Base-by-base conservation (phyloP, 352 stramenopile species). In the Thraustochytrium striatum region DNA sequence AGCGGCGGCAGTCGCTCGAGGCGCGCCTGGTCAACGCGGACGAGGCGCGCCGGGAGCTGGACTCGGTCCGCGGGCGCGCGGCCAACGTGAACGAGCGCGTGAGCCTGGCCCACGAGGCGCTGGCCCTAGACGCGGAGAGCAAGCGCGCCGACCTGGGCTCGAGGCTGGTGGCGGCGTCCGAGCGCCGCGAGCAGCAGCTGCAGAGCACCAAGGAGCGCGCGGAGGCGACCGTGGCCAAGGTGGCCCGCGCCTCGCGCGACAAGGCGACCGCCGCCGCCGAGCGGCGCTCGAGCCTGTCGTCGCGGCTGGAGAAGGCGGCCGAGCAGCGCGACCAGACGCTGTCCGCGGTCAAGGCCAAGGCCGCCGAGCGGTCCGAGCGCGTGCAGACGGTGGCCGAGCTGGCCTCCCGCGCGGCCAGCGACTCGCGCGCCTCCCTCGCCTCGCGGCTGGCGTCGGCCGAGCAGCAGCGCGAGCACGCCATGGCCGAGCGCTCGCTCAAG, bases 151-250 rank as follows among this genome's bases (percentile, higher is more conserved):
- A 75, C 41, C n/a, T 75, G 19, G 65, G 65, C 1, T 62, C 33
- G 41, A 72, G 30, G 8, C 30, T 75, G 7, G 8, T 7, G 19
- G 65, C 58, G 35, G 65, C 65, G 30, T 39, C 58, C 8, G 30
- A 75, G 65, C 43, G 65, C 5, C 43, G 65, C 35, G 65, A 30
- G 11, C 41, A 75, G 32, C 21, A 62, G 19, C 65, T 75, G 13
- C 32, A 30, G 7, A 38, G 30, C 0, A 75, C 65, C 19, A 25
- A 32, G n/a, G 47, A 13, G 1, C 11, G 25, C 11, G 65, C 65
- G 1, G 9, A 58, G 44, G 21, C 43, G 25, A 32, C 65, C 43
- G 39, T 9, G 3, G 32, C n/a, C 1, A 75, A 75, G 50, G 65
- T 75, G 16, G 43, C 35, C n/a, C 65, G 52, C 35, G 50, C 43